Evolutionary conservation across 2,329 filamentous ascomycete genomes (phyloP).

Genomic region (Pseudopithomyces maydicus): DNA sequence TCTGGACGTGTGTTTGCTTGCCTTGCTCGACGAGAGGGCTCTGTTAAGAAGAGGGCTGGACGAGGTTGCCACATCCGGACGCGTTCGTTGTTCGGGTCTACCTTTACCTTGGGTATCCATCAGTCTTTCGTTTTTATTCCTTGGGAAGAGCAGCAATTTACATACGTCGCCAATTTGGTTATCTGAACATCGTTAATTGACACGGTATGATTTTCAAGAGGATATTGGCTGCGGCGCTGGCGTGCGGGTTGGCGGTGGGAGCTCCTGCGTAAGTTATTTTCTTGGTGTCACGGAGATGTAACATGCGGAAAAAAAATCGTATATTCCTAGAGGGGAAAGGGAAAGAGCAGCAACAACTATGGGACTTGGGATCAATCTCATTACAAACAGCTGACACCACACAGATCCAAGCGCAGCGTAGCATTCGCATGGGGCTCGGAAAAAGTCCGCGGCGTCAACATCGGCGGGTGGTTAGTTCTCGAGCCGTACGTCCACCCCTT

Average conservation of each 20-base stretch:
- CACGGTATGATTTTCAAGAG: conserved; percentile 33
- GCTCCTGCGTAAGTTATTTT: conserved; percentile 37
- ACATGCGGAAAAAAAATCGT: conserved; percentile 1
- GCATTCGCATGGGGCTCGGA: conserved; percentile 56
- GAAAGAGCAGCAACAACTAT: neutral
- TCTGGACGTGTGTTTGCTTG: too few species aligned
- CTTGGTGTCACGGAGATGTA: neutral
- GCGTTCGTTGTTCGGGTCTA: neutral
- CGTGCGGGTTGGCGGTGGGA: conserved; percentile 28
- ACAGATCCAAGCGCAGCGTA: conserved; percentile 40
- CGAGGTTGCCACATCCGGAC: too few species aligned
- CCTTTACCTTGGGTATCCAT: neutral
- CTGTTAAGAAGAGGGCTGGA: too few species aligned
- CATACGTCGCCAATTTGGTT: too few species aligned
- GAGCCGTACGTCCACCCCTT: conserved; percentile 35
- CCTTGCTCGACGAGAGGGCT: too few species aligned
- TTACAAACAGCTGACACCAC: conserved; percentile 16
- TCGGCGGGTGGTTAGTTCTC: conserved; percentile 57
- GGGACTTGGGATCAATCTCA: neutral
- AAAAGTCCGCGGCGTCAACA: conserved; percentile 57
- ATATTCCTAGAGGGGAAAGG: neutral
- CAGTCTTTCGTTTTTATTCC: neutral
- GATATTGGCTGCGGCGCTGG: conserved; percentile 26
- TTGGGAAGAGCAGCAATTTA: too few species aligned
- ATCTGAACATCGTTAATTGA: neutral